Evolutionary conservation across 768 basidiomycete species (phyloP).

Genomic region (Chiua virens): DNA sequence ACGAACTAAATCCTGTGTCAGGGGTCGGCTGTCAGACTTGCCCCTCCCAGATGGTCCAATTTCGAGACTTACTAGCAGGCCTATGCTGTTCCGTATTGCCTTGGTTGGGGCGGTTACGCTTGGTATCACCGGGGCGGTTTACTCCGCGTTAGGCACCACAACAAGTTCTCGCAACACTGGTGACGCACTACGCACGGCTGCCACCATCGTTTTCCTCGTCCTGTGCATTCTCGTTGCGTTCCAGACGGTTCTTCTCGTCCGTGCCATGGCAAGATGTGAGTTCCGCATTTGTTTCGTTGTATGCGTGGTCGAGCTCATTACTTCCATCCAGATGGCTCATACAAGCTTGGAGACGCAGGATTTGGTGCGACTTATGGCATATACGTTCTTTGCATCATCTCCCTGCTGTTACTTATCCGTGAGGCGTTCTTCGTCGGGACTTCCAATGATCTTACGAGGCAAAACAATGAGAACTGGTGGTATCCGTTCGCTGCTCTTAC

Average conservation of each 20-base stretch:
- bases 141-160: conserved; percentile 12
- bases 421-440: conserved; percentile 33
- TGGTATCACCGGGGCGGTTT: conserved; percentile 28
- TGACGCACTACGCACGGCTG: conserved; percentile 22
- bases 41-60: conserved; percentile 24
- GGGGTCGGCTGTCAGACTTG: conserved; percentile 23
- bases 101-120: conserved; percentile 23
- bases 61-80: conserved; percentile 20
- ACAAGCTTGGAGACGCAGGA: conserved; percentile 14
- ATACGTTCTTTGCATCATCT: conserved; percentile 26
- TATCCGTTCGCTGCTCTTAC: conserved; percentile 34
- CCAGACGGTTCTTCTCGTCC: conserved; percentile 25
- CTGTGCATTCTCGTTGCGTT: conserved; percentile 28
- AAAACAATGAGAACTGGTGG: conserved; percentile 32
- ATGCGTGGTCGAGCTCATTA: conserved; percentile 2
- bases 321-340: conserved; percentile 15
- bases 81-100: conserved; percentile 23
- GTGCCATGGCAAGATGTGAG: conserved; percentile 14
- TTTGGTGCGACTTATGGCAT: conserved; percentile 25
- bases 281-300: neutral
- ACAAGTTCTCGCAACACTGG: conserved; percentile 9
- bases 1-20: neutral
- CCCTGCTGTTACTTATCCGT: conserved; percentile 27
- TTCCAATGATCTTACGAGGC: conserved; percentile 12
- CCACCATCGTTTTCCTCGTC: conserved; percentile 29